Base-by-base conservation (phyloP, 176 grass and related monocot genomes). In the Carex pumila region DNA sequence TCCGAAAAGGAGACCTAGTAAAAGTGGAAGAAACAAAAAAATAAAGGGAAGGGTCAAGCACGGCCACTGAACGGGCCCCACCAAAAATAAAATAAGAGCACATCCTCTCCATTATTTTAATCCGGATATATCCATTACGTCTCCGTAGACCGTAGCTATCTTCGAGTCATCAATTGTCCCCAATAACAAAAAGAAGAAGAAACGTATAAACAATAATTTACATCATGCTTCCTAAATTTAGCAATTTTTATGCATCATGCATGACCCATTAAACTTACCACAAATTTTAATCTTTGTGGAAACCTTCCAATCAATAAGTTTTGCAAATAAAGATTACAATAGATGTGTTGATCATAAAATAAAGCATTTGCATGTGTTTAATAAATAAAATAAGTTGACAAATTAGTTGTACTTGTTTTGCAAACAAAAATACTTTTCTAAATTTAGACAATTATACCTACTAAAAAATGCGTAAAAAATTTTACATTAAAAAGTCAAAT, bases 11-110 rank as follows among this genome's bases (percentile, higher is more conserved):
- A 37, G 6, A 70, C 32, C n/a, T 9, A 52, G 8, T 10, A 13
- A 50, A 72, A 71, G 67, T 64, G 9, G 3, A 71, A 47, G 8
- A 52, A 75, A 53, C 21, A 75, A 72, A 47, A 52, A 25, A 25
- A 25, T 25, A 25, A 25, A 75, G 45, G 71, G 53, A 75, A 75
- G 71, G 71, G 71, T 75, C 71, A 75, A 75, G n/a, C 5, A 53
- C 43, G 43, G 11, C 45, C 71, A 13, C 71, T 50, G 70, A 73
- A 52, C 41, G 3, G 5, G 13, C 39, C 69, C 18, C 70, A 73
- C 70, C 70, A 52, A 73, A 52, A 73, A 67, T 53, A 74, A 74
- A 53, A 34, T 52, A 22, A 4, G 21, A 3, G 0, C 10, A 2
- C 11, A 25, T 53, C 45, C 71, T 74, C 71, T 74, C 71, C 71